Conservation (phyloP, 2,329 filamentous ascomycete genomes). For the Chlorencoelia australis region DNA sequence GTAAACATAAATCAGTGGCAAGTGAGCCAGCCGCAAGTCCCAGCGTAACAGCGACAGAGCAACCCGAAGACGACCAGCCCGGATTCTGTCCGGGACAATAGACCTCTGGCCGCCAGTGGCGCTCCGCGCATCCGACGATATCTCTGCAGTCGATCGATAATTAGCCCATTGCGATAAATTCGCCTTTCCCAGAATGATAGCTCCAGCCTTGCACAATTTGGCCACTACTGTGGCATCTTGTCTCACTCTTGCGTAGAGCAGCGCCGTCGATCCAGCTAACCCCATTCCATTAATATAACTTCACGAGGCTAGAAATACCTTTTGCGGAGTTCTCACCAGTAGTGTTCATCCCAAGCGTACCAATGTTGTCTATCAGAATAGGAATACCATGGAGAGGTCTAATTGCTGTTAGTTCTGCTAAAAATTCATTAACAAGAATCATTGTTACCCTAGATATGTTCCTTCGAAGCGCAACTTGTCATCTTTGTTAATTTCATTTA, state of each 20-base stretch:
- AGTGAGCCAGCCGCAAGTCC: constrained; percentile 25
- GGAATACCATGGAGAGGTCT: constrained; percentile 44
- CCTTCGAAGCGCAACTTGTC: too few relatives aligned
- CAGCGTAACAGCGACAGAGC: constrained; percentile 6
- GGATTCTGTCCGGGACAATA: constrained; percentile 30
- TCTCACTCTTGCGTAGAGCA: constrained; percentile 41
- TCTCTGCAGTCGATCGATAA: constrained; percentile 44
- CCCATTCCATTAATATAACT: too few relatives aligned
- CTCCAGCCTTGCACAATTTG: constrained; percentile 8
- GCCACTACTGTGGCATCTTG: constrained; percentile 40
- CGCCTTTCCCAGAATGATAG: constrained; percentile 13
- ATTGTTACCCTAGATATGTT: too few relatives aligned
- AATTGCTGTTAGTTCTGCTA: too few relatives aligned
- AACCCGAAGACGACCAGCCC: constrained; percentile 5
- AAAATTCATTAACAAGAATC: too few relatives aligned
- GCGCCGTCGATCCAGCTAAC: constrained; percentile 26
- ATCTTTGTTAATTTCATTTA: constrained; percentile 15
- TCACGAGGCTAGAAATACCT: constrained; percentile 23
- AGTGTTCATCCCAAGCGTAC: constrained; percentile 45
- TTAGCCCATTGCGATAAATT: constrained; percentile 45
- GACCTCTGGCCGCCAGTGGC: constrained; percentile 52
- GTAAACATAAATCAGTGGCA: constrained; percentile 42
- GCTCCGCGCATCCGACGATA: too few relatives aligned
- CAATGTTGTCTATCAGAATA: constrained; percentile 49
- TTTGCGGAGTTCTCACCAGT: constrained; percentile 29